phyloP scores from a whole-genome alignment of 1,139 yeast species.

The Magnusiomyces sp. region DNA sequence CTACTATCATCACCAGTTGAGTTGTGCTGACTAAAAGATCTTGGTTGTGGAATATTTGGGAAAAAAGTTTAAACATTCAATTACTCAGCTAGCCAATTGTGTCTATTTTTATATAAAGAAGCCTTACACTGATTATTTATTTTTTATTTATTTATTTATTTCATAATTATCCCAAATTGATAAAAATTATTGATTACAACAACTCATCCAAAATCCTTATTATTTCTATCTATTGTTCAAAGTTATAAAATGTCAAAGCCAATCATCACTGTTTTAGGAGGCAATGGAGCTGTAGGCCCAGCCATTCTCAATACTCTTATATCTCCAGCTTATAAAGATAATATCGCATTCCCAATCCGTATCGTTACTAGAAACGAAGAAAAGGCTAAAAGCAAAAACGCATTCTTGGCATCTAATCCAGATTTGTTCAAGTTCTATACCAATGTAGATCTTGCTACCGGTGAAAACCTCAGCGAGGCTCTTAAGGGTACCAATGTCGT shows the following conservation, averaged over 20 bases:
- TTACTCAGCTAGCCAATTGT: too few relatives aligned
- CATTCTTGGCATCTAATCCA: constrained; percentile 31
- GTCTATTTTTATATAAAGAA: too few relatives aligned
- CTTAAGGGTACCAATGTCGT: constrained; percentile 46
- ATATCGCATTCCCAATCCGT: constrained; percentile 42
- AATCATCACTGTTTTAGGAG: constrained; percentile 44
- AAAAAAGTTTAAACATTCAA: too few relatives aligned
- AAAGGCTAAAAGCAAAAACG: constrained; percentile 26
- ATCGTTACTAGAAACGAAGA: constrained; percentile 42
- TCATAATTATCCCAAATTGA: too few relatives aligned
- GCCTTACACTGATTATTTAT: too few relatives aligned
- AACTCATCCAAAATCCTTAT: too few relatives aligned
- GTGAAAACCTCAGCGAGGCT: constrained; percentile 30
- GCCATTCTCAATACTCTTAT: constrained; percentile 41
- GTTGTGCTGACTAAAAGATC: too few relatives aligned
- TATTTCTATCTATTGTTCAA: too few relatives aligned
- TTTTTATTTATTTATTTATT: too few relatives aligned
- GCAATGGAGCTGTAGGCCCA: constrained; percentile 45
- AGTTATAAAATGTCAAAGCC: constrained; percentile 13
- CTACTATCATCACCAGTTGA: too few relatives aligned
- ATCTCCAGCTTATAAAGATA: constrained; percentile 37
- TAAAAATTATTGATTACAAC: too few relatives aligned
- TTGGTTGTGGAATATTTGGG: too few relatives aligned
- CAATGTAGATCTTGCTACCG: constrained; percentile 20
- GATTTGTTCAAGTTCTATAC: constrained; percentile 16